phyloP scores from a whole-genome alignment of 768 basidiomycete species.

The Tephrocybe rancida region DNA sequence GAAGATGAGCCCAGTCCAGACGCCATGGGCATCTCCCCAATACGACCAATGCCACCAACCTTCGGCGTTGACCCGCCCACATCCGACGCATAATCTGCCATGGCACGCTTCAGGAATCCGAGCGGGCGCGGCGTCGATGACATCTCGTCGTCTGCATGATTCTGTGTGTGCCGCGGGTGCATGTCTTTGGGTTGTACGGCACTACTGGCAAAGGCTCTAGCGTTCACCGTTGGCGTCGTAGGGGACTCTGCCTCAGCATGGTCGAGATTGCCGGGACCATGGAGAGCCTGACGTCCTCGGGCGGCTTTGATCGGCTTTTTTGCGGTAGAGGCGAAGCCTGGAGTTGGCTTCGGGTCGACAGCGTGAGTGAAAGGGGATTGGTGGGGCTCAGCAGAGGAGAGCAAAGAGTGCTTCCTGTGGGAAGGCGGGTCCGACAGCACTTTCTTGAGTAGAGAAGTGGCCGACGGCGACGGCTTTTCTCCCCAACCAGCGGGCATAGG shows the following conservation, averaged over 20 bases:
- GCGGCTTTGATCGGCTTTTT: constrained; percentile 30
- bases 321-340: constrained; percentile 8
- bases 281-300: constrained; percentile 29
- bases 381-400: constrained; percentile 1
- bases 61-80: constrained; percentile 9
- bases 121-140: constrained; percentile 20
- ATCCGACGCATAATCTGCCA: constrained; percentile 13
- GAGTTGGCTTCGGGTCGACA: constrained; percentile 4
- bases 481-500: constrained; percentile 18
- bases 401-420: constrained; percentile 8
- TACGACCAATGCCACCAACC: no score
- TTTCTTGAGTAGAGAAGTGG: constrained; percentile 13
- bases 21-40: no score
- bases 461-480: constrained; percentile 13
- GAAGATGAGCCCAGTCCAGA: constrained; percentile 1
- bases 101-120: constrained; percentile 5
- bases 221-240: constrained; percentile 12
- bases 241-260: constrained; percentile 13
- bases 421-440: constrained; percentile 12
- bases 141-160: constrained; percentile 15
- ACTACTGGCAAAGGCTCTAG: constrained; percentile 12
- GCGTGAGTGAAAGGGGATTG: no score
- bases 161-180: constrained; percentile 4
- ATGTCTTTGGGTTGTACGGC: constrained; percentile 16
- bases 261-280: constrained; percentile 17